Evolutionary conservation across 2,329 filamentous ascomycete species (phyloP).

Genomic region (Botrytis cinerea): DNA sequence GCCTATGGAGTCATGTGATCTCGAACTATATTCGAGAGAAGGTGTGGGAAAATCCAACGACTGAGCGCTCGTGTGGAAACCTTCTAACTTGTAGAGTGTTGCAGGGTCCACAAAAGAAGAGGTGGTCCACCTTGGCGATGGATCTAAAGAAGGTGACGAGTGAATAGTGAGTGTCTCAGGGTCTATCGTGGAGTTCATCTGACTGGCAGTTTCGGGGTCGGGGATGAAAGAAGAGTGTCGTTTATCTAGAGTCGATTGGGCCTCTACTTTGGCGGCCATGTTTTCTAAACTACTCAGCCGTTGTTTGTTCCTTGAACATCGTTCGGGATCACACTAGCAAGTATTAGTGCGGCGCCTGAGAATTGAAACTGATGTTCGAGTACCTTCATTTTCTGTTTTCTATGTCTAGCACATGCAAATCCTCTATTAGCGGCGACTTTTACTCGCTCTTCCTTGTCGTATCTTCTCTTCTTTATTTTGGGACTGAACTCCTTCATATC

Average conservation of each 20-base stretch:
- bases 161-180: slow-evolving; percentile 4
- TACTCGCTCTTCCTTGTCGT: slow-evolving; percentile 28
- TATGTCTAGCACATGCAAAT: slow-evolving; percentile 30
- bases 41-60: slow-evolving; percentile 20
- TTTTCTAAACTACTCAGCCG: slow-evolving; percentile 18
- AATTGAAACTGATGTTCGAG: not conserved
- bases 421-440: slow-evolving; percentile 31
- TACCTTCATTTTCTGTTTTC: slow-evolving; percentile 31
- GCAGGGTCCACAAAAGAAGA: slow-evolving; percentile 22
- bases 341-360: not conserved
- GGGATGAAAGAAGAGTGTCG: slow-evolving; percentile 20
- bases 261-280: slow-evolving; percentile 13
- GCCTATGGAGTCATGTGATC: slow-evolving; percentile 23
- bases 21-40: slow-evolving; percentile 22
- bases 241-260: slow-evolving; percentile 3
- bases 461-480: slow-evolving; percentile 26
- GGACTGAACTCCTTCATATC: slow-evolving; percentile 26
- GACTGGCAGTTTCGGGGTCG: slow-evolving; percentile 16
- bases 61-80: slow-evolving; percentile 20
- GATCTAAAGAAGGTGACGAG: slow-evolving; percentile 3
- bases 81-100: slow-evolving; percentile 22
- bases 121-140: slow-evolving; percentile 10
- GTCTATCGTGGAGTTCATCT: slow-evolving; percentile 2
- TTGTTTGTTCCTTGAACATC: slow-evolving; percentile 25
- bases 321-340: slow-evolving; percentile 24